These are phyloP conservation scores for Cryptococcus maquisensis DNA, from an alignment of 1,284 basidiomycete genomes.

Conservation along the genomic window DNA sequence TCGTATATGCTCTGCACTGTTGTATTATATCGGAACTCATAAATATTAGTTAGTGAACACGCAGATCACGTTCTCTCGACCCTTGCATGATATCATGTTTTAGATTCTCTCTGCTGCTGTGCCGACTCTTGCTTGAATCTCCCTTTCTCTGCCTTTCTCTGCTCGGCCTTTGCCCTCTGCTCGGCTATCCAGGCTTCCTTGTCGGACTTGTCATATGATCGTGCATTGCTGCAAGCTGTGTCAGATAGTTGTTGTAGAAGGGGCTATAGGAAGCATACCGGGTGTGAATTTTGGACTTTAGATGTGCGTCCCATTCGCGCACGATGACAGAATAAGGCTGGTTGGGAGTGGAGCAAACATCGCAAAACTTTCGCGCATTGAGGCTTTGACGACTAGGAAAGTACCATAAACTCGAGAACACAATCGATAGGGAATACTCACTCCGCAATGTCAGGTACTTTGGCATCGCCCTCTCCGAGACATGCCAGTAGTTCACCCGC, in stretches of 20 bases:
- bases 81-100: too few species aligned
- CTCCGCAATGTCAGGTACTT: constrained; percentile 46
- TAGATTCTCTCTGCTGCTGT: neutral
- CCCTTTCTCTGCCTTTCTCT: constrained; percentile 4
- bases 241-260: neutral
- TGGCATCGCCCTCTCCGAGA: constrained; percentile 47
- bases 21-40: too few species aligned
- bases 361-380: constrained; percentile 62
- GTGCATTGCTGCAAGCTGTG: neutral
- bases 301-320: constrained; percentile 63
- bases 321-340: constrained; percentile 72
- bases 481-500: constrained; percentile 56
- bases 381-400: constrained; percentile 57
- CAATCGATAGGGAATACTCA: constrained; percentile 25
- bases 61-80: too few species aligned
- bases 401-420: constrained; percentile 3
- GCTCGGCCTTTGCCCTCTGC: constrained; percentile 19
- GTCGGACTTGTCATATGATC: constrained; percentile 4
- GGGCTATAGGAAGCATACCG: constrained; percentile 17
- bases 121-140: neutral
- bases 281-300: constrained; percentile 59
- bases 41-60: too few species aligned
- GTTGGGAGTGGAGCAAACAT: constrained; percentile 63
- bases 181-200: constrained; percentile 23
- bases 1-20: neutral